Evolutionary conservation across 768 basidiomycete species (phyloP), one percentile per base, ranked within the genome.

Genomic region (Mycena rebaudengoi): DNA sequence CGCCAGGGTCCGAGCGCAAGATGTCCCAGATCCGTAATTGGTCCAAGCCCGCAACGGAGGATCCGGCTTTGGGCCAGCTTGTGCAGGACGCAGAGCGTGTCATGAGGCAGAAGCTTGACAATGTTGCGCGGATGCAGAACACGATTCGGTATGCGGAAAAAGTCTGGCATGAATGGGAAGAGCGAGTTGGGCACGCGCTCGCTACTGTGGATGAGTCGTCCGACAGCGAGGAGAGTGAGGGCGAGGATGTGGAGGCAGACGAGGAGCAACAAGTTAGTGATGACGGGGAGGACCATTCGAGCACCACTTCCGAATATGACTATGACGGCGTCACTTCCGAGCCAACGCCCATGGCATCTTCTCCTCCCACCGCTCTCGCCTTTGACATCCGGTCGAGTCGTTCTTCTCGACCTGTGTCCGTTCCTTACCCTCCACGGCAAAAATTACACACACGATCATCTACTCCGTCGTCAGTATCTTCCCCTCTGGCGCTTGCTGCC

Each of bases 131-230:
- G 37, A 89, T 99, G 89, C 94, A 97, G 77, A 98, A 97, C 73
- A 98, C 96, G 20, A 96, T 99, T 69, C 85, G 94, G 55, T 99
- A 99, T 76, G 90, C 95, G 39, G 98, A 99, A 81, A 97, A 96
- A 80, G 93, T 98, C 29, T 90, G 97, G 81, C 91, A 91, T 70
- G 98, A 99, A 78, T 99, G 97, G 96, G 92, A 98, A 77, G 91
- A 93, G 71, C 89, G 87, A 69, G 91, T 98, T 14, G 91, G 88
- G 63, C 85, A 87, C 69, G 85, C 83, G 40, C 76, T 96, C 32
- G 85, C 84, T 4, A 79, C 79, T 32, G 78, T 82, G 26, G 85
- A 88, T 18, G 86, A 86, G 18, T 79, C 78, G 25, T 67, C 61
- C 1, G 58, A 44, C 1, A 64, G 62, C 49, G 58, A 30, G 11